Base-by-base conservation (phyloP, 1,284 basidiomycete genomes). In the Microbotryomycetes sp. region DNA sequence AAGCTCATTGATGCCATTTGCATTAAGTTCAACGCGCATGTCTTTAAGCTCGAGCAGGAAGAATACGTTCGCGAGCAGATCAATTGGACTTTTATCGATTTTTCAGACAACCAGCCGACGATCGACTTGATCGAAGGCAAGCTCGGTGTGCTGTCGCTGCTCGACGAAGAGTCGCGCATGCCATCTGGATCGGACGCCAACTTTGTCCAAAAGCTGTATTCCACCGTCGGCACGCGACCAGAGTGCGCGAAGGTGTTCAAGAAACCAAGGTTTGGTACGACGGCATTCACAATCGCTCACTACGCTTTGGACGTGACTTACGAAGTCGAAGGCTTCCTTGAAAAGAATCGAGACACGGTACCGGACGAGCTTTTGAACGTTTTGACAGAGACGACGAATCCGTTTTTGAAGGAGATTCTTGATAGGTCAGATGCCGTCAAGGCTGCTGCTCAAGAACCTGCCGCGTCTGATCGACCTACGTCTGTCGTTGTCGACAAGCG, bases 1-100 rank as follows among this genome's bases (percentile, higher is more conserved):
- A 15, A 15, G 45, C 28, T 15, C 5, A 29, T n/a, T 13, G 9
- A 3, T 24, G 24, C 24, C 52, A 31, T 70, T 74, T 49, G 72
- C 31, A 28, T 60, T 21, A 66, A 92, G 88, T 96, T 96, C 79
- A 96, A 96, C 71, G 93, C 91, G 1, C 96, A 98, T 74, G 96
- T 98, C 57, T 98, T 98, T 85, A 78, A 81, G 81, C 84, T 97
- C 30, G 96, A 99, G 75, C 96, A 99, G 79, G 96, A 98, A 75
- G 96, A 99, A 78, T 99, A 98, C 73, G 83, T 98, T 60, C 89
- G 92, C 62, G 96, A 99, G 75, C 83, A 97, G 77, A 99, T 99
- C 75, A 91, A 94, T 74, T 99, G 96, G 96, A 97, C 90, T 1
- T 98, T 98, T 78, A 98, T 99, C 76, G 92, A 97, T 73, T 99